Conservation (phyloP, 2,329 filamentous ascomycete species). For the Aspergillus fructus region DNA sequence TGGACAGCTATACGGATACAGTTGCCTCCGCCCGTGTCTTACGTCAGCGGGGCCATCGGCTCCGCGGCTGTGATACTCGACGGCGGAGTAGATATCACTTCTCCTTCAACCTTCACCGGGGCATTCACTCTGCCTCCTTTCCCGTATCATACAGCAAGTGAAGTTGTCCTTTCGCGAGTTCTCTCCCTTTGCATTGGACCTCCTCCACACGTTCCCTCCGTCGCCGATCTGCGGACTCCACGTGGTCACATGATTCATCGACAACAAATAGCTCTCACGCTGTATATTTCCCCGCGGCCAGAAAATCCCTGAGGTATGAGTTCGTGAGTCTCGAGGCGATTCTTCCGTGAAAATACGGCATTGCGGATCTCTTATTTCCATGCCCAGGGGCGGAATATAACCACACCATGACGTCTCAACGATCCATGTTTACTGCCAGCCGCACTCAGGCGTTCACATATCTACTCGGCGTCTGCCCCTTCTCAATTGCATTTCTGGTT, state of each 20-base stretch:
- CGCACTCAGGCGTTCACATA: slow-evolving; percentile 59
- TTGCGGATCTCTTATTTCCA: not conserved
- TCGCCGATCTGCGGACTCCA: not conserved
- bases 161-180: not conserved
- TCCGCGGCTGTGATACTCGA: not conserved
- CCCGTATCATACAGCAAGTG: not conserved
- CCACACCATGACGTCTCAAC: slow-evolving; percentile 28
- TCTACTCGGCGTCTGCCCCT: slow-evolving; percentile 61
- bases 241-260: not conserved
- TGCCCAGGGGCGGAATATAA: not conserved
- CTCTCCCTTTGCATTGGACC: not conserved
- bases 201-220: not conserved
- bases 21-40: slow-evolving; percentile 10
- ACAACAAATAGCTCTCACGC: not conserved
- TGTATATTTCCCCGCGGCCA: not conserved
- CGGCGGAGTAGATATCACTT: not conserved
- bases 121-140: not conserved
- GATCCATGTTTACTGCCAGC: slow-evolving; percentile 55
- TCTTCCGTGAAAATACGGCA: not conserved
- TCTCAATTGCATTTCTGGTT: slow-evolving; percentile 65
- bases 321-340: not conserved
- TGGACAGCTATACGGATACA: slow-evolving; percentile 27
- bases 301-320: not conserved
- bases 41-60: slow-evolving; percentile 19
- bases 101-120: not conserved